Percentiles rank a stretch among this genome's conserved stretches.
phyloP scores from a whole-genome alignment of 148 eudicot species.

The Camellia granthamiana region DNA sequence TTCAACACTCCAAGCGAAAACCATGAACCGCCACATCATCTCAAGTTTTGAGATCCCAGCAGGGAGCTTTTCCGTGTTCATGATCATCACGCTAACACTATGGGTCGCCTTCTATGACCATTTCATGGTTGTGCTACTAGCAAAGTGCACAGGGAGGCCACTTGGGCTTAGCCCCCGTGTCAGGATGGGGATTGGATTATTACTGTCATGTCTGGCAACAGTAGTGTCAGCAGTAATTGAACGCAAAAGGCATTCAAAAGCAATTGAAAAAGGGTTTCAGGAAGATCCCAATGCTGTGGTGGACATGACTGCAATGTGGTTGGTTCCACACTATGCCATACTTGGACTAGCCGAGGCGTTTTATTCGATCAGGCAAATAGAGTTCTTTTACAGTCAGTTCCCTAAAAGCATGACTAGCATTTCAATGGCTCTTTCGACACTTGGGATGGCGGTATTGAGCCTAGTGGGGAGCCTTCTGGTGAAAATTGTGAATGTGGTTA shows the following conservation, averaged over 20 bases:
- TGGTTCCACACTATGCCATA: constrained; percentile 37
- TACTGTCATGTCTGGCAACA: constrained; percentile 3
- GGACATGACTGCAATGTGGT: constrained; percentile 50
- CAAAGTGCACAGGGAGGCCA: constrained; percentile 7
- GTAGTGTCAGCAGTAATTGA: constrained; percentile 26
- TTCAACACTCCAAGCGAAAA: constrained; percentile 17
- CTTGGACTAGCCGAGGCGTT: constrained; percentile 37
- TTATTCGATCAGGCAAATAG: constrained; percentile 23
- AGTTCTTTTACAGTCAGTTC: constrained; percentile 27
- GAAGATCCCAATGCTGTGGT: constrained; percentile 23
- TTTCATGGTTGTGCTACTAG: constrained; percentile 24
- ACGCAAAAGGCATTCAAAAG: constrained; percentile 14
- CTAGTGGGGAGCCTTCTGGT: constrained; percentile 22
- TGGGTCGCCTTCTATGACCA: constrained; percentile 41
- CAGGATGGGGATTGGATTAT: constrained; percentile 21
- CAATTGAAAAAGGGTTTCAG: constrained; percentile 26
- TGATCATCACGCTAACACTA: constrained; percentile 22
- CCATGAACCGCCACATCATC: constrained; percentile 20
- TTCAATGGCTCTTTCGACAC: constrained; percentile 14
- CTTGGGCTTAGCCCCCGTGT: constrained; percentile 12
- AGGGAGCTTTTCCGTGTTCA: constrained; percentile 23
- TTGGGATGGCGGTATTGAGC: constrained; percentile 18
- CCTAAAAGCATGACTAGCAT: constrained; percentile 30
- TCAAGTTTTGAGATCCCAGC: constrained; percentile 27
- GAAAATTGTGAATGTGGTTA: constrained; percentile 13